Base-by-base conservation (phyloP, 139 green algal genomes). In the Coccomyxa sp. region DNA sequence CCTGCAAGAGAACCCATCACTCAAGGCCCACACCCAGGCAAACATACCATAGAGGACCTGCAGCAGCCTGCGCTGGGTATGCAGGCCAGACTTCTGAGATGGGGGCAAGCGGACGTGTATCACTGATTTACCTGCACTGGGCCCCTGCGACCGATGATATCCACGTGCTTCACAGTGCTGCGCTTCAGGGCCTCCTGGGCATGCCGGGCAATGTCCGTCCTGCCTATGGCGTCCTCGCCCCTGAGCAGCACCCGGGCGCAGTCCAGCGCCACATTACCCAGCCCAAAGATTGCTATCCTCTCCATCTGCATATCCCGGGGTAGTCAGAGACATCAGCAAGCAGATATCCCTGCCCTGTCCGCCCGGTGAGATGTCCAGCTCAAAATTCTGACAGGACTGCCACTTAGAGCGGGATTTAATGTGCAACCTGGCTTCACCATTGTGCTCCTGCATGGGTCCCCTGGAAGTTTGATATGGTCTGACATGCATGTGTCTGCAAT, bases 181-280 rank as follows among this genome's bases (percentile, higher is more conserved):
- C 78, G 24, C 54, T 69, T 27, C 70, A 98, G 90, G 80, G 88
- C 84, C 38, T 79, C 38, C 76, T 96, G 74, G 8, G 92, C 91
- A 78, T 96, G 87, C 35, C 70, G 71, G 12, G 94, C 89, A n/a
- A 97, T 90, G 85, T 99, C 96, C 0, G 96, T 98, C 40, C 31
- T 37, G 0, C 71, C 81, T 29, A 99, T 82, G 70, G 88, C 78
- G 0, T 89, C 80, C 1, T 79, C 27, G 0, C 78, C 68, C 39
- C 86, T 83, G 76, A 98, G 86, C 83, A 99, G 89, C 35, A 99
- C 76, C 1, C 96, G 89, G 34, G 96, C 95, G 68, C 93, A 97
- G 86, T 99, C 96, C 77, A 99, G 78, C 2, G 95, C 95, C 8
- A 99, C 96, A 79, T 99, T 99, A 71, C 95, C 93, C 35, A 94